Evolutionary conservation across 2,329 filamentous ascomycete species (phyloP).

Genomic region (Cytospora mali): DNA sequence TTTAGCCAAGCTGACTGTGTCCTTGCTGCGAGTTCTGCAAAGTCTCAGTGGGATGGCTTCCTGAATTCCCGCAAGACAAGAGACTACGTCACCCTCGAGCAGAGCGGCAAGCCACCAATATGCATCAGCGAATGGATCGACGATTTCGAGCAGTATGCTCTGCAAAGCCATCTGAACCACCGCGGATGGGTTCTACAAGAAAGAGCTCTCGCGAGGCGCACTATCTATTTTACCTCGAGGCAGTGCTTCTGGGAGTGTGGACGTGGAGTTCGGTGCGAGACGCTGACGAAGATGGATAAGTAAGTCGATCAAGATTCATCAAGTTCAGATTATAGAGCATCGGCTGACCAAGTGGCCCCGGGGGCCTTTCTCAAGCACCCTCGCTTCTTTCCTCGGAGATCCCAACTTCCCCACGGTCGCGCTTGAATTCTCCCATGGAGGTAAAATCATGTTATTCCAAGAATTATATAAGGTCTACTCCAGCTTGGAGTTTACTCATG

Average conservation of each 20-base stretch:
- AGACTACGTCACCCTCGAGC: slow-evolving; percentile 16
- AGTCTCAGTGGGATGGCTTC: slow-evolving; percentile 30
- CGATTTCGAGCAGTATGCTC: slow-evolving; percentile 40
- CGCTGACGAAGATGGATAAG: slow-evolving; percentile 39
- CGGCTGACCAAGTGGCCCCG: neutral
- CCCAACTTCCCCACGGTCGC: slow-evolving; percentile 32
- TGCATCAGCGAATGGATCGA: slow-evolving; percentile 35
- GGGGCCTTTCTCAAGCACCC: neutral
- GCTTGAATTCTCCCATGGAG: slow-evolving; percentile 18
- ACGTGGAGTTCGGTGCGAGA: slow-evolving; percentile 40
- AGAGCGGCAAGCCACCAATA: slow-evolving; percentile 28
- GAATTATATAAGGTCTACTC: slow-evolving; percentile 37
- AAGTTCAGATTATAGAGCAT: neutral
- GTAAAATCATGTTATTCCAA: slow-evolving; percentile 30
- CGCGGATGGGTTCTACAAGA: slow-evolving; percentile 47
- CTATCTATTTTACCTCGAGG: slow-evolving; percentile 40
- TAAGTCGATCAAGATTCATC: slow-evolving; percentile 29
- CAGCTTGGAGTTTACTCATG: slow-evolving; percentile 29
- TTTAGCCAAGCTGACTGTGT: slow-evolving; percentile 35
- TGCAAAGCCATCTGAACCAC: slow-evolving; percentile 36
- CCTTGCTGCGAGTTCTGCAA: slow-evolving; percentile 31
- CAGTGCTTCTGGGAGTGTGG: slow-evolving; percentile 46
- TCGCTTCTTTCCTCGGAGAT: slow-evolving; percentile 33
- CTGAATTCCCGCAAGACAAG: slow-evolving; percentile 25
- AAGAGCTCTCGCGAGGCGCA: slow-evolving; percentile 40